Conservation (phyloP, 352 stramenopile species). For the Globisporangium cystogenes region DNA sequence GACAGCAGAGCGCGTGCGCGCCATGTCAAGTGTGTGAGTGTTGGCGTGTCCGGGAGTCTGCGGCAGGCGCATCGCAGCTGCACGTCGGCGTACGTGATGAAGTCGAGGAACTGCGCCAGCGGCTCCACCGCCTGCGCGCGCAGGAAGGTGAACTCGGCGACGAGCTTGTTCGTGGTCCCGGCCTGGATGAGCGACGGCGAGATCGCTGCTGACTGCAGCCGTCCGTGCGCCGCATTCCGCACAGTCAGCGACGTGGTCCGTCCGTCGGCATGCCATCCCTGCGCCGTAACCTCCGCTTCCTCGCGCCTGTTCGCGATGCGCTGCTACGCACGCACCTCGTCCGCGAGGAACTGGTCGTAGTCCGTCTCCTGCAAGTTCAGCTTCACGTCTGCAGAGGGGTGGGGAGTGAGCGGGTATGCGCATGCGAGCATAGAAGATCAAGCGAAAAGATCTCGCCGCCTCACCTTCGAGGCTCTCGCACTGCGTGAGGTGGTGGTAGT, state of each 20-base stretch:
- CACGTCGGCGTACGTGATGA: constrained; percentile 90
- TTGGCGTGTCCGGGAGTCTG: too few species aligned
- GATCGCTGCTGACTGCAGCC: constrained; percentile 44
- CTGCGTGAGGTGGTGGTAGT: constrained; percentile 89
- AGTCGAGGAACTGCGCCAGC: constrained; percentile 96
- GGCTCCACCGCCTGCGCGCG: constrained; percentile 95
- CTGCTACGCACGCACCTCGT: constrained; percentile 75
- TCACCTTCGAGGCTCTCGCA: constrained; percentile 90
- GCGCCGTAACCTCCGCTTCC: too few species aligned
- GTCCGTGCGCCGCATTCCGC: too few species aligned
- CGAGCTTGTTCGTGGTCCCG: constrained; percentile 87
- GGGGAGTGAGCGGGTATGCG: neutral
- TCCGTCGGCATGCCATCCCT: too few species aligned
- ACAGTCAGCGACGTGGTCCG: too few species aligned
- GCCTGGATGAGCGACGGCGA: constrained; percentile 79
- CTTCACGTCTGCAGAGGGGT: constrained; percentile 60
- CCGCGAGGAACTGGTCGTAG: constrained; percentile 95
- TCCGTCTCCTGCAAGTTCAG: constrained; percentile 98
- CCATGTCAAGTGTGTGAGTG: too few species aligned
- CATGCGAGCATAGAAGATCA: neutral
- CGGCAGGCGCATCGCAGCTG: too few species aligned
- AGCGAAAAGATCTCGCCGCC: constrained; percentile 9
- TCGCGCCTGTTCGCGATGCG: too few species aligned
- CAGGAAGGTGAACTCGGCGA: constrained; percentile 96
- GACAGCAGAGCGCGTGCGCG: neutral